Base-by-base conservation (phyloP, 805 yeast species). In the Vanderwaltozyma yarrowii region DNA sequence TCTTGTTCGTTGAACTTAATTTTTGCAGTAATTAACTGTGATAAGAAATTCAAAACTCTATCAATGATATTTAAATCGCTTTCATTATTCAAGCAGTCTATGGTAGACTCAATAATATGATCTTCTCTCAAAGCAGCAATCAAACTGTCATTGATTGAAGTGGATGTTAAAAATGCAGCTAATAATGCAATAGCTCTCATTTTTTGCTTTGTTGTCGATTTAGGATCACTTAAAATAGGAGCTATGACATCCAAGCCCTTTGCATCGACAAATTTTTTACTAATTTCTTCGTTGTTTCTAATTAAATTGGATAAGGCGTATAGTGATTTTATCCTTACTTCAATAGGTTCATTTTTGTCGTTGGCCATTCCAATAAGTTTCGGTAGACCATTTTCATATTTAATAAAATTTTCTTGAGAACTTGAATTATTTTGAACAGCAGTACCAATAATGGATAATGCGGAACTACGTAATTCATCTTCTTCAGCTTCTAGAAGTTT, bases 401-500 rank as follows among this genome's bases (percentile, higher is more conserved):
- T 71, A 30, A 69, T 58, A 43, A 82, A 80, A 37, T 73, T 82
- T 39, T 69, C 66, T 60, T 87, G 97, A 4, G 87, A 66, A 40
- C 71, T 73, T 3, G 75, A 76, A 58, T 92, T 92, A 58, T 92
- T 92, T 61, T 92, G 98, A 4, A 83, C 94, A 0, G 97, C 95
- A 0, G 89, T 82, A 2, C 94, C 96, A 18, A 88, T 71, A 30
- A 82, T 73, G 27, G 92, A 78, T 42, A 83, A 76, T 0, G 88
- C 80, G 39, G 67, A 65, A 8, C 71, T 64, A 41, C 77, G 67
- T 24, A 89, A 58, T 14, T 65, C 67, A 2, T 59, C 50, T 3
- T 64, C 65, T 2, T 65, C 63, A 6, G 65, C 61, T 23, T 64
- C 62, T 35, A 87, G 63, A 37, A 72, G 71, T 1, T 60, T 56